Conservation (phyloP, 2,329 filamentous ascomycete genomes). For the Epichloe uncinata region DNA sequence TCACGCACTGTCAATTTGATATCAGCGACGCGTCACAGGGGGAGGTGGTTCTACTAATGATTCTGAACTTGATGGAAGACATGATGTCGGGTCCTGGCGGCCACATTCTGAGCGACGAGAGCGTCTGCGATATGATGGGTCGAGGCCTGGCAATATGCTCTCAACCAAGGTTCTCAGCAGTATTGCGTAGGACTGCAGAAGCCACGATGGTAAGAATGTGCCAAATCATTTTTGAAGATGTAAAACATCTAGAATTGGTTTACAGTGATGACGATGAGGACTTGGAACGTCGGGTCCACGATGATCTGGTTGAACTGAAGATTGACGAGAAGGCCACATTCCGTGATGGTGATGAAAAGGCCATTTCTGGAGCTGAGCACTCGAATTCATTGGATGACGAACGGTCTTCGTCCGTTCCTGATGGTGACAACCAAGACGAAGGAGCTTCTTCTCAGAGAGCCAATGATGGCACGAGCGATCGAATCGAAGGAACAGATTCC, state of each 20-base stretch:
- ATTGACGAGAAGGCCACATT: constrained; percentile 49
- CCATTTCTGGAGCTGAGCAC: constrained; percentile 2
- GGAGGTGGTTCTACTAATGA: constrained; percentile 93
- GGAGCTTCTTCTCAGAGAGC: background rate
- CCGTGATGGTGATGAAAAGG: constrained; percentile 3
- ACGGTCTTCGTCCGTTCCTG: background rate
- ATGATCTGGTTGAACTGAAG: constrained; percentile 61
- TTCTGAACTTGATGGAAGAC: constrained; percentile 93
- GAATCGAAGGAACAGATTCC: constrained; percentile 29
- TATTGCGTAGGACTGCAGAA: constrained; percentile 81
- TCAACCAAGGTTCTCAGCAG: constrained; percentile 78
- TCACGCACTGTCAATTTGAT: constrained; percentile 96
- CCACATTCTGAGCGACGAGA: constrained; percentile 90
- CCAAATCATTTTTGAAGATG: constrained; percentile 88
- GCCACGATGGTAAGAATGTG: constrained; percentile 99
- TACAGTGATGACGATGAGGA: constrained; percentile 52
- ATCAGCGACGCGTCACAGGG: constrained; percentile 89
- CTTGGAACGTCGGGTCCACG: constrained; percentile 52
- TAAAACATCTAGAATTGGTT: constrained; percentile 76
- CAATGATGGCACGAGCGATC: constrained; percentile 14
- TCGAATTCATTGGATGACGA: background rate
- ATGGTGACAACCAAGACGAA: constrained; percentile 2
- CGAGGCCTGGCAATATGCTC: constrained; percentile 95
- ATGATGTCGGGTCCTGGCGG: constrained; percentile 93
- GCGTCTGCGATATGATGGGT: constrained; percentile 99